These are phyloP conservation scores for Nannizziopsis arthrosporioides DNA, from an alignment of 2,329 filamentous ascomycete genomes.

Conservation along the genomic window DNA sequence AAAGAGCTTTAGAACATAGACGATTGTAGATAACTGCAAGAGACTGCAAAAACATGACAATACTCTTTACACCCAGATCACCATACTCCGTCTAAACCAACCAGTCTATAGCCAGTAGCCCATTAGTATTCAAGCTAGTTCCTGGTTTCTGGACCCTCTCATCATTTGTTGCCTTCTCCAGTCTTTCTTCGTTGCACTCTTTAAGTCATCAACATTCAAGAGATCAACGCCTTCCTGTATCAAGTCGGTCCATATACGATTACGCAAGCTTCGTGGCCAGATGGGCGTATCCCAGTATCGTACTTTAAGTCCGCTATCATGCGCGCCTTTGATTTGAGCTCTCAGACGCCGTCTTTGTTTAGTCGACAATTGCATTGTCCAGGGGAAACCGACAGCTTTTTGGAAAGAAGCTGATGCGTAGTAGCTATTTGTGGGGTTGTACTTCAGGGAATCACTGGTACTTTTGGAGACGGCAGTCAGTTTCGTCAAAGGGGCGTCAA, in stretches of 20 bases:
- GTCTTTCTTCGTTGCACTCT: conserved; percentile 36
- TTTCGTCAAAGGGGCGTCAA: conserved; percentile 41
- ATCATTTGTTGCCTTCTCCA: not conserved
- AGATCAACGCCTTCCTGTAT: conserved; percentile 45
- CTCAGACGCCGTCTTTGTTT: conserved; percentile 39
- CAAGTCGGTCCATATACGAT: conserved; percentile 45
- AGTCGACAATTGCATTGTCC: conserved; percentile 38
- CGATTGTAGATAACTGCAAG: too few species aligned
- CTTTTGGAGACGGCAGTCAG: conserved; percentile 18
- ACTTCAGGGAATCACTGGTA: conserved; percentile 31
- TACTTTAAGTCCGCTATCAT: conserved; percentile 42
- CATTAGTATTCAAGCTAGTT: too few species aligned
- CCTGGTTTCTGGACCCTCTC: not conserved
- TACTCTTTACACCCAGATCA: too few species aligned
- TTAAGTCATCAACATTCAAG: conserved; percentile 48
- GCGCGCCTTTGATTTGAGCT: conserved; percentile 42
- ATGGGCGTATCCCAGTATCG: conserved; percentile 47
- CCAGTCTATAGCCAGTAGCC: too few species aligned
- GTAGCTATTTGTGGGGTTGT: conserved; percentile 43
- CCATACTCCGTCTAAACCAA: too few species aligned
- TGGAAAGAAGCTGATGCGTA: conserved; percentile 47
- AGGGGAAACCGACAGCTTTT: conserved; percentile 38
- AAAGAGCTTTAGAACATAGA: too few species aligned
- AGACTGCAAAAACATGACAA: too few species aligned
- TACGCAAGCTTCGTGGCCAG: conserved; percentile 45